Evolutionary conservation across 208 protist species (phyloP), one percentile per base, ranked within the genome.

Genomic region (Leishmania major): DNA sequence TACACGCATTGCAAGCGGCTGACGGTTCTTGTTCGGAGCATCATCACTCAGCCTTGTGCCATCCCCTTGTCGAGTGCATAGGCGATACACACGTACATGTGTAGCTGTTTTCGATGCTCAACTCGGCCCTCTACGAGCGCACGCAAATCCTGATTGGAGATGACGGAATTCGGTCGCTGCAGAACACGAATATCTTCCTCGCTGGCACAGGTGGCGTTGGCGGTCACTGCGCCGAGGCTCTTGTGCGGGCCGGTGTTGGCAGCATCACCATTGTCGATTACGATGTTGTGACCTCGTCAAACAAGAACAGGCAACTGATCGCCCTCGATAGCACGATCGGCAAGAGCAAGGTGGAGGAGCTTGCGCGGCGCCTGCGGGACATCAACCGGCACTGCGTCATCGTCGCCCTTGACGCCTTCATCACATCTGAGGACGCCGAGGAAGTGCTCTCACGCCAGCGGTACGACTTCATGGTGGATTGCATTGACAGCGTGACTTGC

Each of bases 231-330:
- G 95, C 96, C 1, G 92, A 98, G 80, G 87, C 94, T 1, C 87
- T 98, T 51, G 92, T 96, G 45, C 93, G 96, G 13, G 91, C 90
- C 35, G 96, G 96, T n/a, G 75, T 98, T 11, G 96, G 95, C n/a
- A 75, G 62, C 74, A 91, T 98, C 80, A 97, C 95, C 19, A 86
- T 98, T 15, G 89, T 94, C 40, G 96, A 98, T 76, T 89, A 97
- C 81, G 96, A 98, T 80, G 93, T 97, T 8, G 93, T 98, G 3
- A 90, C 92, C 1, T 62, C 93, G 7, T 96, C 92, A 6, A 98
- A 97, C 83, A 97, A 98, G 78, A 98, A 98, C 78, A 87, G 96
- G 1, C 96, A 98, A 84, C 88, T 97, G 70, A 90, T 98, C n/a
- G 96, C 95, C 3, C 82, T 96, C 0, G 93, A 97, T 85, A 94